phyloP scores from a whole-genome alignment of 371 early-diverging fungal genomes.

The Saksenaea vasiformis region DNA sequence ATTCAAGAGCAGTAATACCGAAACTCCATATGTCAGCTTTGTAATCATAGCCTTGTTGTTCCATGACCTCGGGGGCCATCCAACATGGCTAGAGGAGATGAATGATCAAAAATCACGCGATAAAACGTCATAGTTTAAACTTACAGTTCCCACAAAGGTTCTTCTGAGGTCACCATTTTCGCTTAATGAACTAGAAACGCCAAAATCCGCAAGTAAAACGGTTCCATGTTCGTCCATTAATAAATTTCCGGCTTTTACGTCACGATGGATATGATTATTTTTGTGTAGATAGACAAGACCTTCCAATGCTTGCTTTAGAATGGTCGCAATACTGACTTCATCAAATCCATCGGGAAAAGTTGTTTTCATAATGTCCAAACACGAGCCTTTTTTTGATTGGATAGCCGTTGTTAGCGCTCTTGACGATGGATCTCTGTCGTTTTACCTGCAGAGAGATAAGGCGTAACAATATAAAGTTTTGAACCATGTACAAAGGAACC shows the following conservation, averaged over 20 bases:
- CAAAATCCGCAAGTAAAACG: slow-evolving; percentile 91
- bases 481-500: slow-evolving; percentile 79
- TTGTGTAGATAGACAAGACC: slow-evolving; percentile 88
- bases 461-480: slow-evolving; percentile 81
- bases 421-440: background rate
- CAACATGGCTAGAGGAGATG: slow-evolving; percentile 66
- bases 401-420: background rate
- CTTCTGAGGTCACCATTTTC: slow-evolving; percentile 81
- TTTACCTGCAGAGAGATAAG: slow-evolving; percentile 48
- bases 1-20: slow-evolving; percentile 89
- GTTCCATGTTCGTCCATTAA: slow-evolving; percentile 82
- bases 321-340: slow-evolving; percentile 79
- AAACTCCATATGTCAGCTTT: slow-evolving; percentile 95
- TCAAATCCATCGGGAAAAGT: slow-evolving; percentile 84
- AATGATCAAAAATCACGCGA: background rate
- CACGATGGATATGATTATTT: slow-evolving; percentile 89
- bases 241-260: slow-evolving; percentile 91
- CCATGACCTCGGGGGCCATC: slow-evolving; percentile 91
- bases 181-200: slow-evolving; percentile 79
- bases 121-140: slow-evolving; percentile 2
- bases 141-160: slow-evolving; percentile 88
- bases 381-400: slow-evolving; percentile 49
- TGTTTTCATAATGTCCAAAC: slow-evolving; percentile 88
- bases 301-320: slow-evolving; percentile 83
- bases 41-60: slow-evolving; percentile 80